Conservation (phyloP, 305 asterid genomes). For the Vinca major region DNA sequence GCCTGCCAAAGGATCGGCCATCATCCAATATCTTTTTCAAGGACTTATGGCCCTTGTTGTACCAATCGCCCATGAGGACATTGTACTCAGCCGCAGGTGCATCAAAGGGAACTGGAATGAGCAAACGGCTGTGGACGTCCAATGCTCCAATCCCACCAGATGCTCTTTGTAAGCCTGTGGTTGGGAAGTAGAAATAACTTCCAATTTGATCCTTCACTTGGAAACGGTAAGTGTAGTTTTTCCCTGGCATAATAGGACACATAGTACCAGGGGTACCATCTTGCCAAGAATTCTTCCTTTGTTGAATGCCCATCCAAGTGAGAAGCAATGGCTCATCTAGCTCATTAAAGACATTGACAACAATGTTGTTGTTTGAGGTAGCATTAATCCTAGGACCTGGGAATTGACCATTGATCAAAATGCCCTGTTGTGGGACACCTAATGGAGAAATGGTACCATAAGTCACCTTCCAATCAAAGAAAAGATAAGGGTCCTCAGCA, state of each 20-base stretch:
- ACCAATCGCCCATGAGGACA: conserved; percentile 62
- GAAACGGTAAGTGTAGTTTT: conserved; percentile 51
- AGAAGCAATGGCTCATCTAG: conserved; percentile 69
- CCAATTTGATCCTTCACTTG: conserved; percentile 90
- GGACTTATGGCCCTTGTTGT: conserved; percentile 64
- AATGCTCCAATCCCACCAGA: conserved; percentile 54
- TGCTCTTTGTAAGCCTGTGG: conserved; percentile 49
- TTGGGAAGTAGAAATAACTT: conserved; percentile 57
- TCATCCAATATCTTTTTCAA: conserved; percentile 40
- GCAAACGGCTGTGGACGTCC: conserved; percentile 55
- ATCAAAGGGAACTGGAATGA: conserved; percentile 67
- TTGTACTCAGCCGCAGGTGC: conserved; percentile 43
- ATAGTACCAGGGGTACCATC: conserved; percentile 66
- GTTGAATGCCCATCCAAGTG: conserved; percentile 58
- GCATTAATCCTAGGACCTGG: conserved; percentile 66
- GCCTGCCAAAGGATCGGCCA: conserved; percentile 50
- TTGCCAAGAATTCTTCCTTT: conserved; percentile 66
- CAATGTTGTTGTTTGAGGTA: conserved; percentile 69
- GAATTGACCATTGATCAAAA: conserved; percentile 62
- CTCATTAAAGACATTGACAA: conserved; percentile 51
- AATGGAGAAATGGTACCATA: conserved; percentile 43
- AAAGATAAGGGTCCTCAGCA: conserved; percentile 30
- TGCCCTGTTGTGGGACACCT: conserved; percentile 66
- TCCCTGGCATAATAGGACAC: conserved; percentile 69
- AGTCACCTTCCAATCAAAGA: conserved; percentile 25